Evolutionary conservation across 495 filamentous ascomycete species (phyloP).

Genomic region (Rostrohypoxylon terebratum): DNA sequence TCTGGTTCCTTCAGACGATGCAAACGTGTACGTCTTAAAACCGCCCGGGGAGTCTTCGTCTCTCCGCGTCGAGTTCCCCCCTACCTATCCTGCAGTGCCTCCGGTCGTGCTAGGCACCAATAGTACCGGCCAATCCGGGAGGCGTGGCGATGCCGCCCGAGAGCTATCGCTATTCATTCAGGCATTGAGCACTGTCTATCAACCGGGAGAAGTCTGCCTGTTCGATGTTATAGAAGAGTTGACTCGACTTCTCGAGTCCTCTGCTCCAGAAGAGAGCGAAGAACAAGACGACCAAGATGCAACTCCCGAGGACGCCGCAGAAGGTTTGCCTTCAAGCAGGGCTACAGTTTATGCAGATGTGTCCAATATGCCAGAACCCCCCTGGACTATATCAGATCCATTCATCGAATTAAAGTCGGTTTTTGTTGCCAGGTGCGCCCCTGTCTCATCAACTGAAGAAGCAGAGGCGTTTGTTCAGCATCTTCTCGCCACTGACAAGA

Average conservation of each 20-base stretch:
- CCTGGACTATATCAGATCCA: conserved; percentile 78
- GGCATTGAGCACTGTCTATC: conserved; percentile 72
- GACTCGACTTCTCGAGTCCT: conserved; percentile 47
- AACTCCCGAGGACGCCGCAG: conserved; percentile 28
- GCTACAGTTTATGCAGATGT: conserved; percentile 15
- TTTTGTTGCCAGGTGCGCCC: conserved; percentile 81
- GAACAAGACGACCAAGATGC: conserved; percentile 29
- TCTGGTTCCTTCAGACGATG: conserved; percentile 56
- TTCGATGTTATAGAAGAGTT: conserved; percentile 85
- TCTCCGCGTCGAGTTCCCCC: conserved; percentile 75
- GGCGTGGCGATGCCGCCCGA: conserved; percentile 75
- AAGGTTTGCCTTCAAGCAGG: conserved; percentile 8
- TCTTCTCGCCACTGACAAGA: conserved; percentile 82
- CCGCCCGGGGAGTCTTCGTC: conserved; percentile 62
- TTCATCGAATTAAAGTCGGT: conserved; percentile 86
- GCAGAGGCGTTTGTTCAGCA: conserved; percentile 76
- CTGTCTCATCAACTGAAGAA: conserved; percentile 73
- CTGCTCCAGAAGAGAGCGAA: conserved; percentile 34
- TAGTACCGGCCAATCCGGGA: conserved; percentile 65
- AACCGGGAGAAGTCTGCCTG: conserved; percentile 82
- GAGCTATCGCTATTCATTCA: conserved; percentile 74
- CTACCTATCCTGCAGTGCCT: conserved; percentile 75
- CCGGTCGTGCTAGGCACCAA: conserved; percentile 78
- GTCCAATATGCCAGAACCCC: conserved; percentile 55
- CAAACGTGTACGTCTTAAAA: conserved; percentile 62